These are phyloP conservation scores for Gaertneriomyces sp. DNA, from an alignment of 192 early-diverging fungal species.

Conservation along the genomic window DNA sequence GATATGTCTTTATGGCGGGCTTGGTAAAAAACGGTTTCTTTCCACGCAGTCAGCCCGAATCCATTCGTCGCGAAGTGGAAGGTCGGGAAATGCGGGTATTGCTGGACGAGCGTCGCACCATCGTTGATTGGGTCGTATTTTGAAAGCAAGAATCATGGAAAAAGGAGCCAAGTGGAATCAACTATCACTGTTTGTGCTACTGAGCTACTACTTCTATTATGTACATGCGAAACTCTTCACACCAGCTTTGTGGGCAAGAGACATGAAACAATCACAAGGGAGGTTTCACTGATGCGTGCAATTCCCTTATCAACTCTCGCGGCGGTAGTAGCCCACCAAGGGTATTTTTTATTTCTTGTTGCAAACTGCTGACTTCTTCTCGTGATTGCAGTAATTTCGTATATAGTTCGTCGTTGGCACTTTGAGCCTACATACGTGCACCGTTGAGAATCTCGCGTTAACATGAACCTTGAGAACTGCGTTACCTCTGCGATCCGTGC, in stretches of 20 bases:
- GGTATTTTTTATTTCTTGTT: background rate
- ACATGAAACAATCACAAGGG: too few species aligned
- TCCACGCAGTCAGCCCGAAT: slow-evolving; percentile 3
- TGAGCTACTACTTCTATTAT: too few species aligned
- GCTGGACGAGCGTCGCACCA: slow-evolving; percentile 4
- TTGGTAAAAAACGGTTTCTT: background rate
- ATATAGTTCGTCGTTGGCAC: background rate
- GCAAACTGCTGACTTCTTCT: background rate
- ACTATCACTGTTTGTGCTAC: too few species aligned
- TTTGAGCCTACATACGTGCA: background rate
- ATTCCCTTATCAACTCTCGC: background rate
- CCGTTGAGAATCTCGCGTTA: background rate
- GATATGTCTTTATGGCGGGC: slow-evolving; percentile 42
- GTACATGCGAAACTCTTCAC: too few species aligned
- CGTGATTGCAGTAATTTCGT: background rate
- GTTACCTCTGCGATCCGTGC: slow-evolving; percentile 12
- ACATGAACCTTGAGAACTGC: background rate
- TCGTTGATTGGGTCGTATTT: background rate
- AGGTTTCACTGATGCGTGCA: too few species aligned
- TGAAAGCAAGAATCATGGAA: too few species aligned
- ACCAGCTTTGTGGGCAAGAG: too few species aligned
- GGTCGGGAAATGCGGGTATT: background rate
- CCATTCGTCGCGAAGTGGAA: background rate
- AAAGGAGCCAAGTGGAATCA: too few species aligned
- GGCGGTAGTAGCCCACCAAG: slow-evolving; percentile 1